Conservation (phyloP, 331 rosid species). For the Malus hybrid region DNA sequence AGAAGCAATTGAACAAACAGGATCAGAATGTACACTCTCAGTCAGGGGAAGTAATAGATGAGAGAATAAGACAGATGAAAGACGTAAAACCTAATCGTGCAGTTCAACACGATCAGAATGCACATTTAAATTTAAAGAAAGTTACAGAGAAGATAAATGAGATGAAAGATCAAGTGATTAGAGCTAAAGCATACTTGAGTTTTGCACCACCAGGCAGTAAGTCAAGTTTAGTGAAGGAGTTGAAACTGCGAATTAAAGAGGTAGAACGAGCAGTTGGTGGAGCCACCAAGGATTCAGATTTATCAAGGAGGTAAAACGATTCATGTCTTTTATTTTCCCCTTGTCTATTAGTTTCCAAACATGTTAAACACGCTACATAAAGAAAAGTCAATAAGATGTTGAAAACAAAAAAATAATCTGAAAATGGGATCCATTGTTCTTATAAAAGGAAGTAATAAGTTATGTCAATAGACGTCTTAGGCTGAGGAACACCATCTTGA, state of each 20-base stretch:
- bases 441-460: neutral
- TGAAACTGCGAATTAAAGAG: constrained; percentile 70
- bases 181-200: constrained; percentile 69
- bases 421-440: neutral
- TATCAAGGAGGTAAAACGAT: constrained; percentile 62
- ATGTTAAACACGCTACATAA: neutral
- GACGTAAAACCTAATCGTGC: constrained; percentile 20
- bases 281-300: constrained; percentile 56
- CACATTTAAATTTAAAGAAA: constrained; percentile 22
- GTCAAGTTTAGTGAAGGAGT: constrained; percentile 69
- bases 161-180: constrained; percentile 79
- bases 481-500: constrained; percentile 7
- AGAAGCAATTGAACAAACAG: constrained; percentile 32
- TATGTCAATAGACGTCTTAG: neutral
- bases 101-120: constrained; percentile 23
- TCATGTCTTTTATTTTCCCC: neutral
- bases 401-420: neutral
- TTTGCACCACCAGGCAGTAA: constrained; percentile 60
- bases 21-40: constrained; percentile 23
- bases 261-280: constrained; percentile 64
- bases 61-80: constrained; percentile 19
- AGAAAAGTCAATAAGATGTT: neutral
- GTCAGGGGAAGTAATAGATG: constrained; percentile 21
- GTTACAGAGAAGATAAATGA: constrained; percentile 46
- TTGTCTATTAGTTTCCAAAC: constrained; percentile 5